Evolutionary conservation across 2,329 filamentous ascomycete species (phyloP).

Genomic region (Hypoxylon rubiginosum): DNA sequence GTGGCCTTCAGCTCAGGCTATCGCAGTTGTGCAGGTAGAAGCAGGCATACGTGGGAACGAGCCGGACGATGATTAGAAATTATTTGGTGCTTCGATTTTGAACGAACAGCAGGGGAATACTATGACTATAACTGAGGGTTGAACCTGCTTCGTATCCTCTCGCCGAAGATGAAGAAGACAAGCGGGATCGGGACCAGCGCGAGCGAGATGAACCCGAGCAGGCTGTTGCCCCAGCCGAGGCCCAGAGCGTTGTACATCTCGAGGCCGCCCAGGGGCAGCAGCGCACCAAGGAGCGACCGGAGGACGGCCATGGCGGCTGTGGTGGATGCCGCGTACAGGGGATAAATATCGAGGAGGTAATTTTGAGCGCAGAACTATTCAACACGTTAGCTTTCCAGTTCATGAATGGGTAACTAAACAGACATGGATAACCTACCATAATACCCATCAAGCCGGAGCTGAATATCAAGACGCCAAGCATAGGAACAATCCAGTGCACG

Average conservation of each 20-base stretch:
- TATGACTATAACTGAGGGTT: constrained; percentile 36
- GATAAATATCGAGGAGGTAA: constrained; percentile 71
- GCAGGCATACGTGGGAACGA: too few relatives aligned
- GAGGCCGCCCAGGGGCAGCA: constrained; percentile 56
- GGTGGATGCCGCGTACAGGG: constrained; percentile 56
- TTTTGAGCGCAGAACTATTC: constrained; percentile 64
- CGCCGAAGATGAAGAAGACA: constrained; percentile 40
- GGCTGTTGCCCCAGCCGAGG: constrained; percentile 60
- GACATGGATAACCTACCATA: constrained; percentile 56
- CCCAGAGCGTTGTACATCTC: constrained; percentile 57
- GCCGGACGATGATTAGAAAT: too few relatives aligned
- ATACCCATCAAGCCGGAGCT: constrained; percentile 56
- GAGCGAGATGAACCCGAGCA: constrained; percentile 57
- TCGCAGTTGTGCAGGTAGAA: too few relatives aligned
- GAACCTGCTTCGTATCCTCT: constrained; percentile 38
- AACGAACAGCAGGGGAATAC: too few relatives aligned
- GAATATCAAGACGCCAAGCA: constrained; percentile 62
- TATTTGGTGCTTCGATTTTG: too few relatives aligned
- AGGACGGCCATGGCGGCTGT: constrained; percentile 57
- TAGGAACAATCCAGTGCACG: constrained; percentile 66
- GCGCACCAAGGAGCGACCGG: constrained; percentile 55
- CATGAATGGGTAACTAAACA: constrained; percentile 57
- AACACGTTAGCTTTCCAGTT: constrained; percentile 5
- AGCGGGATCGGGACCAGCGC: constrained; percentile 42
- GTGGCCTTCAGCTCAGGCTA: too few relatives aligned